Conservation (phyloP, 2,329 filamentous ascomycete species). For the Pseudogymnoascus sp. region DNA sequence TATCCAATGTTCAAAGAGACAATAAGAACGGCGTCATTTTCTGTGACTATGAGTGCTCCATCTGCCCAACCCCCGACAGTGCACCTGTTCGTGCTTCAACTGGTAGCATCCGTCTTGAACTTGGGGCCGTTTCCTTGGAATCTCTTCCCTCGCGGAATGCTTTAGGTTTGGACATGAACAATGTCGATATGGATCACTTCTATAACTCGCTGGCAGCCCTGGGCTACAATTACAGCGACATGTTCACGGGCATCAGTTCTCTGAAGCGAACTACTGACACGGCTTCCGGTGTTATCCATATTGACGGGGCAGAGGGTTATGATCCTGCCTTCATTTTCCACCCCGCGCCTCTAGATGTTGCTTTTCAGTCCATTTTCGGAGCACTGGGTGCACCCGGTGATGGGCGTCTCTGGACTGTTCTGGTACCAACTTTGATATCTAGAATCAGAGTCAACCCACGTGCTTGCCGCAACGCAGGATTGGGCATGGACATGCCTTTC, state of each 20-base stretch:
- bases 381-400: conserved; percentile 18
- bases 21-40: not conserved
- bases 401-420: conserved; percentile 15
- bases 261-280: conserved; percentile 11
- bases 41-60: not conserved
- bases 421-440: conserved; percentile 18
- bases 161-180: not conserved
- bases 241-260: conserved; percentile 3
- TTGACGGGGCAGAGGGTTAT: not conserved
- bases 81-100: not conserved
- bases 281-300: conserved; percentile 9
- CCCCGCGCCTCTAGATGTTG: conserved; percentile 9
- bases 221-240: not conserved
- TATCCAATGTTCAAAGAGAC: not conserved
- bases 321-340: not conserved
- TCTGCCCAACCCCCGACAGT: not conserved
- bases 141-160: not conserved
- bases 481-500: not conserved
- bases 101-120: not conserved
- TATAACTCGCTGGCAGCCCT: not conserved
- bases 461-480: not conserved
- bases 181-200: not conserved
- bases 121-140: not conserved
- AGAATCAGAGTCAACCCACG: conserved; percentile 18
- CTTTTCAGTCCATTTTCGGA: conserved; percentile 29